Evolutionary conservation across 805 yeast species (phyloP), one percentile per base, ranked within the genome.

Genomic region (Myxozyma nipponensis): DNA sequence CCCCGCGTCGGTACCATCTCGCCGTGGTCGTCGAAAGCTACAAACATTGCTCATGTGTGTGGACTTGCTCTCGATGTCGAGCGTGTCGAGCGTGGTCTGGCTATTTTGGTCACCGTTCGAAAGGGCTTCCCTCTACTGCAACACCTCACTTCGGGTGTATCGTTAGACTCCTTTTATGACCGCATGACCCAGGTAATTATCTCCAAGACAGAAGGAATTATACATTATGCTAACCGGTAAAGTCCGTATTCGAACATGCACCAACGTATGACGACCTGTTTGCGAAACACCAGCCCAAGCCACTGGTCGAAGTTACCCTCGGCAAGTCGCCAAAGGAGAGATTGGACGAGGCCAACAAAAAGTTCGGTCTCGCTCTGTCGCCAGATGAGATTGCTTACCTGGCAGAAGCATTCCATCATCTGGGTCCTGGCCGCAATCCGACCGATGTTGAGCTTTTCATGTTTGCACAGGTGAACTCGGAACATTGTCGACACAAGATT

Each of bases 381-480:
- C 74, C 78, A 52, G 95, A 95, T 52, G 99, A 93, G 73, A 87
- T 93, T 62, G 86, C 85, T 41, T 93, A 93, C 70, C 77, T 93
- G 64, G 77, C 82, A 62, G 74, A 79, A 26, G 95, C 97, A 1
- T 93, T 93, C 73, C 84, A 81, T 50, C 75, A 83, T 45, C 44
- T 50, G 21, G 56, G 56, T n/a, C 77, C 77, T 30, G 72, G 84
- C 58, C 81, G 98, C 69, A 87, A 90, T 66, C 98, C 98, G 47
- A 91, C 98, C 28, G 98, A 93, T 69, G 98, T 89, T 22, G 99
- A 93, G 71, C 76, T 93, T 56, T 93, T 93, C 71, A 93, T 93
- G 97, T 93, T 93, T 75, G 99, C 98, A 38, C 99, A 93, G 73
- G 98, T 93, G 60, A 93, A 93, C 75, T 89, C 97, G 23, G 99